Base-by-base conservation (phyloP, 179 eudicot genomes). In the Beta macrorhiza region DNA sequence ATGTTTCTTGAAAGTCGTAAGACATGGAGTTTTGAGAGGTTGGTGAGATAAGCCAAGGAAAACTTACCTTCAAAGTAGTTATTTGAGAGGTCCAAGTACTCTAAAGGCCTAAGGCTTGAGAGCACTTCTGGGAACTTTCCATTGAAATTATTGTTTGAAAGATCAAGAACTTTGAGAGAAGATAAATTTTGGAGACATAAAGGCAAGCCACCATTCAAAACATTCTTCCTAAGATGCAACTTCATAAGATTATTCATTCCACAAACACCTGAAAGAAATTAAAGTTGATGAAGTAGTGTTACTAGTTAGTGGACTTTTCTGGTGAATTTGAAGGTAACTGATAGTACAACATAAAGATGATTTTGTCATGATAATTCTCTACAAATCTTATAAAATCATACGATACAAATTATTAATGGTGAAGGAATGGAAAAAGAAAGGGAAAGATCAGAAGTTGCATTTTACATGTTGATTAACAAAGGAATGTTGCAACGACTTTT, bases 21-120 rank as follows among this genome's bases (percentile, higher is more conserved):
- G 13, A 61, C 42, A 19, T 64, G 61, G 44, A 80, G 83, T 11
- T 56, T 74, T 74, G 65, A 51, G 20, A 25, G 70, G 83, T 74
- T 74, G 44, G 63, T 62, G 9, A 80, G 45, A 57, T 61, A 74
- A 29, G 37, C 64, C 55, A 73, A 52, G 20, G 65, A 80, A 2
- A 80, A n/a, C n/a, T 52, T n/a, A 9, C 83, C 83, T 62, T 62
- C 74, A 32, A 80, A 63, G 42, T 45, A 17, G 73, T 80, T 80
- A 32, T 74, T 47, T 3, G 16, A 56, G 1, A 56, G 16, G 59
- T 56, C 59, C 59, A 56, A 56, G 59, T 11, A 56, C 16, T 15
- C 16, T 56, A 56, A 15, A 14, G 14, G 4, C 14, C 59, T 56
- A 56, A 56, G 59, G 14, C 17, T 12, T 15, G 59, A 56, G 59